Base-by-base conservation (phyloP, 495 filamentous ascomycete species). In the Xylaria cubensis region DNA sequence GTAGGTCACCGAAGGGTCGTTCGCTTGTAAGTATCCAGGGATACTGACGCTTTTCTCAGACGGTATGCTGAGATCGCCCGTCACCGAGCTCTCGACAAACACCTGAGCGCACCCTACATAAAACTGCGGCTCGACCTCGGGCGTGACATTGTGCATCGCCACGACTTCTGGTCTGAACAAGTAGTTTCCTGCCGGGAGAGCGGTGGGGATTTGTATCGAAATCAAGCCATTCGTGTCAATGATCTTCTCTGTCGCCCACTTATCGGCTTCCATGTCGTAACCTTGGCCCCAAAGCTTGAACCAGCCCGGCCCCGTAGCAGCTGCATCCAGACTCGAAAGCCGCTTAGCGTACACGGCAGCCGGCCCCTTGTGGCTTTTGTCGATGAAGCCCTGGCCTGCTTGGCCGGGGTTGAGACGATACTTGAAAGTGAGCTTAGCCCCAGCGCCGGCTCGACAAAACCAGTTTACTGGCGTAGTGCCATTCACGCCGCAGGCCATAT, bases 261-360 rank as follows among this genome's bases (percentile, higher is more conserved):
- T 76, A 0, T 80, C 80, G 75, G 70, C 73, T 51, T 19, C 55
- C 62, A 12, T 74, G 73, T 87, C 82, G 74, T 89, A 90, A 50
- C 86, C 88, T 50, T 86, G 81, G 53, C 88, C 81, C 78, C 78
- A 89, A 75, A 92, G 86, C 80, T 91, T 91, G 81, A 92, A 92
- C 90, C 90, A 92, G 13, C 90, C 90, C 75, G 80, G 79, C n/a
- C 90, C 69, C 15, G 69, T 61, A 26, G 53, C 63, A 70, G 79
- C 76, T 10, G 76, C 79, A 12, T 77, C 76, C 4, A 83, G 80
- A 51, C 82, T 79, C 19, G 70, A 75, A 15, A 88, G 86, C 41
- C 83, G 76, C 79, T 92, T 91, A 80, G 91, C 84, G 76, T 91
- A 91, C 10, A 91, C 88, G 2, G 89, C 84, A 74, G 88, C 91